Conservation (phyloP, 495 filamentous ascomycete genomes). For the Clohesyomyces aquaticus region DNA sequence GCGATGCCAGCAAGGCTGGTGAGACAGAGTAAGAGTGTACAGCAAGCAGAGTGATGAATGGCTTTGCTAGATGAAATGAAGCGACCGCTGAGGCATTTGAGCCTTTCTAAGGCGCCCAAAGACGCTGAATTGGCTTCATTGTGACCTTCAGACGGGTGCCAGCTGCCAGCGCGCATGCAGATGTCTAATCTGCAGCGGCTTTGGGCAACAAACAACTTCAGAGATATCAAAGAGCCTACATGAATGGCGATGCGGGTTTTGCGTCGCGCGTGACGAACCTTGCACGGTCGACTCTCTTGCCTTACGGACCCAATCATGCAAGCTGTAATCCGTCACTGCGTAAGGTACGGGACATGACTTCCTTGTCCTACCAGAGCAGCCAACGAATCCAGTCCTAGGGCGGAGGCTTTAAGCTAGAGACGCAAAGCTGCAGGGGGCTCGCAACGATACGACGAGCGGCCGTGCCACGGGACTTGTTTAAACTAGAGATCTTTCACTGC, state of each 20-base stretch:
- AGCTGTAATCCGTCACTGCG: neutral
- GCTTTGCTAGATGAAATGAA: conserved; percentile 32
- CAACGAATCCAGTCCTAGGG: conserved; percentile 12
- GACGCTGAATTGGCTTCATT: conserved; percentile 34
- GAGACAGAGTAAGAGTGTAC: conserved; percentile 27
- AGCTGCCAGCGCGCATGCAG: conserved; percentile 33
- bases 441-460: conserved; percentile 13
- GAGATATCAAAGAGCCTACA: conserved; percentile 16
- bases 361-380: conserved; percentile 16
- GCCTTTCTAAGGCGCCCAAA: conserved; percentile 18
- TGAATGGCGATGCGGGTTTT: conserved; percentile 15
- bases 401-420: conserved; percentile 8
- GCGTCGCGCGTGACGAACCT: neutral
- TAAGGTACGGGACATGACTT: conserved; percentile 8
- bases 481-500: conserved; percentile 12
- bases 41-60: conserved; percentile 27
- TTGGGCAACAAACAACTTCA: conserved; percentile 25
- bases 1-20: conserved; percentile 38
- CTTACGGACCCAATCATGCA: neutral
- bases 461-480: conserved; percentile 1
- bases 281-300: conserved; percentile 1
- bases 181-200: conserved; percentile 21
- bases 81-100: conserved; percentile 38
- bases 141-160: conserved; percentile 37
- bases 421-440: conserved; percentile 22